Evolutionary conservation across 2,329 filamentous ascomycete genomes (phyloP).

Genomic region (Phaeosphaeriaceae sp.): DNA sequence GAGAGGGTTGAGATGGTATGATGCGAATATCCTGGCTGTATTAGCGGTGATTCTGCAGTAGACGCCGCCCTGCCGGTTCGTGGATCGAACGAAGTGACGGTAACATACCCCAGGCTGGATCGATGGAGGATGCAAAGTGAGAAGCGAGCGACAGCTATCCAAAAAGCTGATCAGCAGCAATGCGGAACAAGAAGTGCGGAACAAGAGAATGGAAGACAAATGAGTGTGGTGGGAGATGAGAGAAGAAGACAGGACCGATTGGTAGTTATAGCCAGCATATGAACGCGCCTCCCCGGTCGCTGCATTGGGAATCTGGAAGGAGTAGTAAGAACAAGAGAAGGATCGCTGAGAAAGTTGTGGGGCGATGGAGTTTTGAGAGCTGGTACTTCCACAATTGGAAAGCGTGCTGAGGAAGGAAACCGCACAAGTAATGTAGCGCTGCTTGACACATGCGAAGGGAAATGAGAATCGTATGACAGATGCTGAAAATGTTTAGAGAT

Average conservation of each 20-base stretch:
- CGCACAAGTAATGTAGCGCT: background rate
- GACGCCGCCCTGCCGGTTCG: background rate
- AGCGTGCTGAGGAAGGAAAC: background rate
- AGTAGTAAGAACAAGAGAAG: conserved; percentile 14
- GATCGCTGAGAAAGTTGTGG: conserved; percentile 10
- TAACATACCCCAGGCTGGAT: conserved; percentile 42
- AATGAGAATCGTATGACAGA: too few relatives aligned
- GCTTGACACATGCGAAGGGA: too few relatives aligned
- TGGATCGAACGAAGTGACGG: background rate
- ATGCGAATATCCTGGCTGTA: conserved; percentile 44
- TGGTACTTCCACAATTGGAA: background rate
- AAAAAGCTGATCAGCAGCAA: conserved; percentile 47
- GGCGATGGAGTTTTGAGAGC: conserved; percentile 11
- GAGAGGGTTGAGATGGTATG: conserved; percentile 44
- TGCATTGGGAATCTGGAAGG: conserved; percentile 18
- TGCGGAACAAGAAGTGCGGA: conserved; percentile 44
- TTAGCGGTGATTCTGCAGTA: conserved; percentile 8
- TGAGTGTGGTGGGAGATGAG: conserved; percentile 40
- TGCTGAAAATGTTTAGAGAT: too few relatives aligned
- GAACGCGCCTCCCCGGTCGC: conserved; percentile 28
- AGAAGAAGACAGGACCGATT: conserved; percentile 6
- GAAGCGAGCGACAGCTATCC: conserved; percentile 47
- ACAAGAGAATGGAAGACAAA: conserved; percentile 48
- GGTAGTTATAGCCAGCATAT: conserved; percentile 33
- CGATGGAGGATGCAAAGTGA: conserved; percentile 33